Evolutionary conservation across 192 early-diverging fungal genomes (phyloP).

Genomic region (Linderina pennispora): DNA sequence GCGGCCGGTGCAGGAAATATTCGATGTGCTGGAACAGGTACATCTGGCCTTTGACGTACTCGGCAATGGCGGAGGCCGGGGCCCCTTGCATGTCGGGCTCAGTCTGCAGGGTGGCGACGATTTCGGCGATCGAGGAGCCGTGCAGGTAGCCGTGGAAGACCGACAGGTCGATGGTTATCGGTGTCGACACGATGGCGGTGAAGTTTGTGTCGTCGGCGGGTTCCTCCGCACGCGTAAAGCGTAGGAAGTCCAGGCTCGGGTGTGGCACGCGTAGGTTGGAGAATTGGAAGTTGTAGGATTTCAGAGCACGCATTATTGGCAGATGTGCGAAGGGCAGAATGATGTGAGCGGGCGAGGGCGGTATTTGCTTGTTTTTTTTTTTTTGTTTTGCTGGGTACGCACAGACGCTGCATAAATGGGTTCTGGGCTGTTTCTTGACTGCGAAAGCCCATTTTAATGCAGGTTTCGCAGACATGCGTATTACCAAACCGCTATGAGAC

Average conservation of each 20-base stretch:
- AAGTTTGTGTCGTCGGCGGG: slow-evolving; percentile 17
- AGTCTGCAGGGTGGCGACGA: slow-evolving; percentile 6
- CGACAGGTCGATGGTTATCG: slow-evolving; percentile 10
- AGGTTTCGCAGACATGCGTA: too few relatives aligned
- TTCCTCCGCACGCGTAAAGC: slow-evolving; percentile 17
- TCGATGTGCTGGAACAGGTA: slow-evolving; percentile 20
- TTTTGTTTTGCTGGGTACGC: not conserved
- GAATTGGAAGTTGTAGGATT: slow-evolving; percentile 16
- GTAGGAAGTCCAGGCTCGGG: slow-evolving; percentile 21
- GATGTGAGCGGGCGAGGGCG: too few relatives aligned
- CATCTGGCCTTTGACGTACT: slow-evolving; percentile 20
- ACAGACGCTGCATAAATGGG: too few relatives aligned
- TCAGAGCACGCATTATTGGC: slow-evolving; percentile 6
- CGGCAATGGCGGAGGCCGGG: slow-evolving; percentile 7
- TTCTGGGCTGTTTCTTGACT: not conserved
- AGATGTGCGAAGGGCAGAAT: not conserved
- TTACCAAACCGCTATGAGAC: too few relatives aligned
- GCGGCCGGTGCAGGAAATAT: slow-evolving; percentile 15
- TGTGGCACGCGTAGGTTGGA: slow-evolving; percentile 19
- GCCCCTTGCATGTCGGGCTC: slow-evolving; percentile 16
- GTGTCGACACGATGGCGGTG: slow-evolving; percentile 19
- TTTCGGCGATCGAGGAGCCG: slow-evolving; percentile 9
- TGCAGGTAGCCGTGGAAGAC: slow-evolving; percentile 16
- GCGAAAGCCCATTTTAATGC: not conserved
- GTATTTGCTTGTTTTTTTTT: not conserved